Conservation (phyloP, 1,284 basidiomycete genomes). For the Caloboletus firmus region DNA sequence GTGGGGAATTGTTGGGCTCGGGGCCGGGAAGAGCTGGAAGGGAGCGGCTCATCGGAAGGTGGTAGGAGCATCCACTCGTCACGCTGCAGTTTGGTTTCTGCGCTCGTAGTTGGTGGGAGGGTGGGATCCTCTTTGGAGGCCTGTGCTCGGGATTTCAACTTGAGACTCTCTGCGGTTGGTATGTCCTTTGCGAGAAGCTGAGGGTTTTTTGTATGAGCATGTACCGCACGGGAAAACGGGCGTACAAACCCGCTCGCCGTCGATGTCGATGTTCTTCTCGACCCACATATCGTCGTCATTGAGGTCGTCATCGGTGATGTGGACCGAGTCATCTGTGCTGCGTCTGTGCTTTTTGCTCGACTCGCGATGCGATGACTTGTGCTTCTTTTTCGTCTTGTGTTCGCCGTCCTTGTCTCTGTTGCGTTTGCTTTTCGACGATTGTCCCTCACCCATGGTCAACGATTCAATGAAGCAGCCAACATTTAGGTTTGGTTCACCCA, state of each 20-base stretch:
- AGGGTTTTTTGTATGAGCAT: constrained; percentile 4
- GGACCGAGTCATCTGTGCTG: constrained; percentile 31
- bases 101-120: constrained; percentile 44
- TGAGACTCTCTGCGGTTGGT: constrained; percentile 76
- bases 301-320: constrained; percentile 59
- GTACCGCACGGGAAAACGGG: background rate
- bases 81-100: constrained; percentile 58
- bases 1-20: constrained; percentile 30
- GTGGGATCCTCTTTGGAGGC: constrained; percentile 43
- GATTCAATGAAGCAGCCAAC: constrained; percentile 4
- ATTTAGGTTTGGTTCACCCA: background rate
- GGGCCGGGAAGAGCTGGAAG: constrained; percentile 27
- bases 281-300: constrained; percentile 78
- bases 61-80: constrained; percentile 91
- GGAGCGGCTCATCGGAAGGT: constrained; percentile 27
- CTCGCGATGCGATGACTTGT: constrained; percentile 40
- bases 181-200: constrained; percentile 71
- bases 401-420: constrained; percentile 40
- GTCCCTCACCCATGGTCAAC: constrained; percentile 26
- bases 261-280: constrained; percentile 83
- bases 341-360: constrained; percentile 39
- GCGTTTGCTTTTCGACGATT: constrained; percentile 39
- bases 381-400: constrained; percentile 45
- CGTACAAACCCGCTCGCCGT: constrained; percentile 63
- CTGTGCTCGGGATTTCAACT: constrained; percentile 60